Evolutionary conservation across 78 protist genomes (phyloP).

Genomic region (Guillardia theta): DNA sequence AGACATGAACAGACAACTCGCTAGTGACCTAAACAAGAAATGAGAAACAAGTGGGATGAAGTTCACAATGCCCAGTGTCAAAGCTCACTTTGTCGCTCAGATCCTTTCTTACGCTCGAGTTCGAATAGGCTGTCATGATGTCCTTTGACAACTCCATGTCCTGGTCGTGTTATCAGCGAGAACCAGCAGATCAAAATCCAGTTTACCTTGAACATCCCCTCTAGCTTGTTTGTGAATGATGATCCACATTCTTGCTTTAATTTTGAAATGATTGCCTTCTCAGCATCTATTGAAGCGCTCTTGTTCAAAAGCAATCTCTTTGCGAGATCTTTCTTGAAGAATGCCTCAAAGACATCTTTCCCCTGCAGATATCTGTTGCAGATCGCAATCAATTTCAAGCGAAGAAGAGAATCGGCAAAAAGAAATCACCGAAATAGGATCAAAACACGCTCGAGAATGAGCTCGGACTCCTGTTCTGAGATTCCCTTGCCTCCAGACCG

Average conservation of each 20-base stretch:
- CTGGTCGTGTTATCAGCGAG: too few relatives aligned
- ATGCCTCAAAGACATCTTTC: constrained; percentile 96
- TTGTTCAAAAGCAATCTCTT: constrained; percentile 85
- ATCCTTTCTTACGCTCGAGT: constrained; percentile 51
- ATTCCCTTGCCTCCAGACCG: constrained; percentile 47
- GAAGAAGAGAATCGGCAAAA: neutral
- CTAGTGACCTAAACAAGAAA: neutral
- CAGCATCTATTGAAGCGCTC: constrained; percentile 80
- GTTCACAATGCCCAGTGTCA: neutral
- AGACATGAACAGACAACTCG: constrained; percentile 50
- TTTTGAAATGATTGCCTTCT: constrained; percentile 82
- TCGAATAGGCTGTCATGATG: neutral
- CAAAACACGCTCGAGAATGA: constrained; percentile 57
- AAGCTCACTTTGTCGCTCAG: neutral
- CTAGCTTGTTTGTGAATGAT: constrained; percentile 82
- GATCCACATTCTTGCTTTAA: constrained; percentile 90
- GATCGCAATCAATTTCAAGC: neutral
- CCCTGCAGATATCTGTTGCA: constrained; percentile 61
- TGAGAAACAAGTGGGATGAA: neutral
- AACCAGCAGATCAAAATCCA: too few relatives aligned
- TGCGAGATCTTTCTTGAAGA: constrained; percentile 89
- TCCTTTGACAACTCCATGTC: constrained; percentile 76
- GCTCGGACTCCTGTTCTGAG: constrained; percentile 65
- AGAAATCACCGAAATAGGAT: constrained; percentile 65
- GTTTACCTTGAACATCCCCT: constrained; percentile 96